Evolutionary conservation across 2,329 filamentous ascomycete species (phyloP).

Genomic region (Cordyceps farinosa): DNA sequence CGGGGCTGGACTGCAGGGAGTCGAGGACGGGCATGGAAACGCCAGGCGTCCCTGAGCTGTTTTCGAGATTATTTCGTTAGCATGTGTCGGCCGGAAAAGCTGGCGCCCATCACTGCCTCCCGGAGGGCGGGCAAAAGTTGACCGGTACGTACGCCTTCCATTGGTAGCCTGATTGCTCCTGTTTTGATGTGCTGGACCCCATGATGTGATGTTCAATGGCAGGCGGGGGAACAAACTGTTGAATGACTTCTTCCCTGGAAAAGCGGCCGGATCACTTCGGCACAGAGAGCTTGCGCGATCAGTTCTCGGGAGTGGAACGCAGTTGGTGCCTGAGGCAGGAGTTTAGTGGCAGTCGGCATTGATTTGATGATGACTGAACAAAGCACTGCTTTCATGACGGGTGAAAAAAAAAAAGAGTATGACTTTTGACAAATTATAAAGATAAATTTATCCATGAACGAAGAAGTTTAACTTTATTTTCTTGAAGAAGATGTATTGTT

Average conservation of each 20-base stretch:
- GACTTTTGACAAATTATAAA: no score
- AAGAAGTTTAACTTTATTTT: no score
- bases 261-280: conserved; percentile 36
- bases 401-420: no score
- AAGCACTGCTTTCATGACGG: no score
- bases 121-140: not conserved
- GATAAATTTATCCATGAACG: no score
- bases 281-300: conserved; percentile 27
- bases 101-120: conserved; percentile 13
- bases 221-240: conserved; percentile 18
- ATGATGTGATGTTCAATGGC: conserved; percentile 39
- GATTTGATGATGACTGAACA: not conserved
- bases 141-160: conserved; percentile 53
- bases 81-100: not conserved
- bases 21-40: conserved; percentile 80
- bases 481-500: no score
- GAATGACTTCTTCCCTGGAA: conserved; percentile 27
- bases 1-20: conserved; percentile 75
- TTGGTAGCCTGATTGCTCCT: conserved; percentile 36
- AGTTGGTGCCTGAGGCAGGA: conserved; percentile 32
- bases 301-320: conserved; percentile 20
- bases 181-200: conserved; percentile 57
- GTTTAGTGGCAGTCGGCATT: not conserved
- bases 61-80: conserved; percentile 19
- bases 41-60: conserved; percentile 45